Conservation (phyloP, 805 yeast genomes). For the Barnettozyma californica region DNA sequence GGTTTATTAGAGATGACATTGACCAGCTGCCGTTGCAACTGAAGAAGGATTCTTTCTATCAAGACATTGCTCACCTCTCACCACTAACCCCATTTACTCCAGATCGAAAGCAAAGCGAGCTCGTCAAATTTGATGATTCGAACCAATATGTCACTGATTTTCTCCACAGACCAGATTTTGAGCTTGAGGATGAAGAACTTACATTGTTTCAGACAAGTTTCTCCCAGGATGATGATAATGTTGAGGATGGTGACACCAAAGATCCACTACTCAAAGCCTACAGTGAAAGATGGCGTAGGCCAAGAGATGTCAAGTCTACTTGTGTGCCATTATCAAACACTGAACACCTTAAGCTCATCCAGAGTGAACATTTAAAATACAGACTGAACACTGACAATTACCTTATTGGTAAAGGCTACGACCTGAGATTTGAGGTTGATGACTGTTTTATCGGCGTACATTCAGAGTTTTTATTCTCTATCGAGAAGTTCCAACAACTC, state of each 20-base stretch:
- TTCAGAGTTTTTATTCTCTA: conserved; percentile 28
- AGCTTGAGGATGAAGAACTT: conserved; percentile 9
- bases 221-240: not conserved
- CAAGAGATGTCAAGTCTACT: conserved; percentile 15
- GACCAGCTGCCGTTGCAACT: conserved; percentile 54
- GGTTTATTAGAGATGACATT: conserved; percentile 58
- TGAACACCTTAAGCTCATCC: conserved; percentile 5
- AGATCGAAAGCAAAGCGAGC: conserved; percentile 19
- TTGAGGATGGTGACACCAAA: conserved; percentile 1
- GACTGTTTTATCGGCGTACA: conserved; percentile 33
- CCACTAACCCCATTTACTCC: conserved; percentile 25
- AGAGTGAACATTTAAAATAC: conserved; percentile 6
- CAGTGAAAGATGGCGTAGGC: conserved; percentile 21
- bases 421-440: conserved; percentile 29
- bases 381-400: conserved; percentile 11
- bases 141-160: conserved; percentile 13
- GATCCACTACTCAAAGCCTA: conserved; percentile 19
- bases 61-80: conserved; percentile 52
- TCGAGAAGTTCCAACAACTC: conserved; percentile 2
- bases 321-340: conserved; percentile 2
- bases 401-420: conserved; percentile 28
- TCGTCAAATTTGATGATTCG: conserved; percentile 8
- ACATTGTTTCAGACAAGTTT: conserved; percentile 14
- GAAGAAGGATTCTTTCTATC: conserved; percentile 38
- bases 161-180: conserved; percentile 15